Conservation (phyloP, 331 rosid genomes). For the Erythrophleum ivorense region DNA sequence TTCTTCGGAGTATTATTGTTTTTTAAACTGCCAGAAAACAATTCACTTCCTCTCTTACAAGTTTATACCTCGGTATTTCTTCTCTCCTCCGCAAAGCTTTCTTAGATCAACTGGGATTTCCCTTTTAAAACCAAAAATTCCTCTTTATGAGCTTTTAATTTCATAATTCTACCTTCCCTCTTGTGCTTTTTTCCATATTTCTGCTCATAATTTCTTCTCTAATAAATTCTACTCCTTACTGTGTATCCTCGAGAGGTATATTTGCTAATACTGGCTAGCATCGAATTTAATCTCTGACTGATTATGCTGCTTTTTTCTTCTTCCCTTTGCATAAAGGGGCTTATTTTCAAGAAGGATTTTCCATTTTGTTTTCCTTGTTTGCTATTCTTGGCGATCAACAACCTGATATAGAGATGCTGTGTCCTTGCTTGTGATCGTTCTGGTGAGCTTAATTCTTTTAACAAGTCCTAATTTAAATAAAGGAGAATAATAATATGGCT, state of each 20-base stretch:
- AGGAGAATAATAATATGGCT: slow-evolving; percentile 1
- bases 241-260: slow-evolving; percentile 16
- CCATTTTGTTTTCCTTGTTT: slow-evolving; percentile 29
- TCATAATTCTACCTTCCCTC: slow-evolving; percentile 16
- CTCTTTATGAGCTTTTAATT: not conserved
- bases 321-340: slow-evolving; percentile 1
- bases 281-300: not conserved
- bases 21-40: slow-evolving; percentile 30
- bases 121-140: not conserved
- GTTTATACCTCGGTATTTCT: slow-evolving; percentile 32
- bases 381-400: slow-evolving; percentile 36
- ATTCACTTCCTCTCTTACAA: slow-evolving; percentile 34
- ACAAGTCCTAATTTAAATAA: slow-evolving; percentile 6
- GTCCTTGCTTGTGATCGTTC: slow-evolving; percentile 42
- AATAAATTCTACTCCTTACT: slow-evolving; percentile 25
- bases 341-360: slow-evolving; percentile 25
- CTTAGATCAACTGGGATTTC: slow-evolving; percentile 43
- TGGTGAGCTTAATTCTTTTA: slow-evolving; percentile 45
- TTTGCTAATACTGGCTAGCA: slow-evolving; percentile 14
- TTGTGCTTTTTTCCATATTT: slow-evolving; percentile 22
- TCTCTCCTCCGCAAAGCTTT: slow-evolving; percentile 15
- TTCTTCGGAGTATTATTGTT: not conserved
- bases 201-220: slow-evolving; percentile 5
- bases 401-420: slow-evolving; percentile 46
- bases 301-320: slow-evolving; percentile 20